Evolutionary conservation across 2,329 filamentous ascomycete genomes (phyloP), one percentile per base, ranked within the genome.

Genomic region (Fusarium oxysporum): DNA sequence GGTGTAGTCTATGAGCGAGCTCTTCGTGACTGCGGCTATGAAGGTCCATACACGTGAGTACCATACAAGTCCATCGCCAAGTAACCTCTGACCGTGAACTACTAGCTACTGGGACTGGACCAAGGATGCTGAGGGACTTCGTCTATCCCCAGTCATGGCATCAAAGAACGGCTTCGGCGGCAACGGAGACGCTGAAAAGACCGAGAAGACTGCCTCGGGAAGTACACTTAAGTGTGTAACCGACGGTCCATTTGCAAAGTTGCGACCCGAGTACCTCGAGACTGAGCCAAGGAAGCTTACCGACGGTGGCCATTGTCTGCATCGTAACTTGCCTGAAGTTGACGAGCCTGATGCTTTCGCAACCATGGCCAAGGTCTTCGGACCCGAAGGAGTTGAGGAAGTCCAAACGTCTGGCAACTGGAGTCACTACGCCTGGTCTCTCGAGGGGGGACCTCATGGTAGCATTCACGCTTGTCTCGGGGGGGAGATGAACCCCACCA

Each of bases 401-500:
- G 21, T 53, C 9, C 45, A 68, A 5, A 37, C 41, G 1, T 25
- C 43, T 8, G 44, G 38, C 0, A 66, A 66, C 32, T 67, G 47
- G 45, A 62, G 30, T 2, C 19, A 62, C 16, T 62, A 47, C 7
- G 8, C 19, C 6, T 0, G 13, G 1, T 3, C 35, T 5, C 40
- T 53, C 1, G 65, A 68, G 12, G 47, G 54, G 5, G 63, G 65
- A 3, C 65, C 65, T 16, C 65, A 68, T 5, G 47, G 55, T 10
- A 28, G 6, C 2, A 68, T 68, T 4, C 65, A 68, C 8, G 55
- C 54, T 25, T 68, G 41, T 13, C 47, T 68, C 0, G 25, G 65
- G 1, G 65, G 65, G n/a, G 65, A 68, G 13, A 68, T 68, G 65
- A 68, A 62, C 11, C 63, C 63, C 5, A 62, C 55, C 3, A 68